Evolutionary conservation across 2,329 filamentous ascomycete genomes (phyloP).

Genomic region (Fusarium nematophilum): DNA sequence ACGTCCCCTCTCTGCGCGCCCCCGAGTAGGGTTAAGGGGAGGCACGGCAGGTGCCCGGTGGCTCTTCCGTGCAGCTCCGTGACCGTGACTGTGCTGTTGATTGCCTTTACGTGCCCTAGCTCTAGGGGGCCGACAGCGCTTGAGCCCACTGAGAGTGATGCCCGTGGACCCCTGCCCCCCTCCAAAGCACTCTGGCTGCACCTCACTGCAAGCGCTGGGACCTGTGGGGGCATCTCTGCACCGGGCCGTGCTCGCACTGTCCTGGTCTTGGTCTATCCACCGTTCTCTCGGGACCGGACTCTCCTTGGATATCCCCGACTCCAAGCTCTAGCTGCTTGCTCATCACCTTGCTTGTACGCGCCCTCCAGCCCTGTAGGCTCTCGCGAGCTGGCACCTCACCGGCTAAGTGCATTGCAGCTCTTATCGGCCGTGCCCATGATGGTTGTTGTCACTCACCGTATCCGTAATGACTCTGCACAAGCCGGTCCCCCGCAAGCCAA

Average conservation of each 20-base stretch:
- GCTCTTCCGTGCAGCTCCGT: conserved; percentile 12
- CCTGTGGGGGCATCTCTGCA: conserved; percentile 5
- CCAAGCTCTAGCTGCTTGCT: conserved; percentile 1
- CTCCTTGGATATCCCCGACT: conserved; percentile 21
- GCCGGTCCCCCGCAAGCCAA: not conserved
- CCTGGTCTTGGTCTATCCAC: conserved; percentile 14
- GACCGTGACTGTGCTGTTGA: conserved; percentile 25
- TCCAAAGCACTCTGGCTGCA: conserved; percentile 41
- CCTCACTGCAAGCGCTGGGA: conserved; percentile 34
- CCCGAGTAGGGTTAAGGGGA: conserved; percentile 18
- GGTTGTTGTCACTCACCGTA: conserved; percentile 6
- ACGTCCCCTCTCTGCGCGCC: conserved; percentile 19
- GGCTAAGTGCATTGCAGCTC: not conserved
- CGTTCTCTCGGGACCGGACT: conserved; percentile 23
- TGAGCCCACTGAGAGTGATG: conserved; percentile 14
- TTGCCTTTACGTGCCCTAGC: conserved; percentile 13
- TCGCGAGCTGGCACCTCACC: conserved; percentile 2
- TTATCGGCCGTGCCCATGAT: not conserved
- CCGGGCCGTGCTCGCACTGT: conserved; percentile 18
- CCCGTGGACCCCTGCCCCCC: conserved; percentile 10
- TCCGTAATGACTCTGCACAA: not conserved
- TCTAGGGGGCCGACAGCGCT: conserved; percentile 14
- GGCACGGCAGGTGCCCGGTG: conserved; percentile 14
- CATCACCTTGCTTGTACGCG: conserved; percentile 4
- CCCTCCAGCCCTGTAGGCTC: not conserved